A percentile compares a stretch with the other conserved stretches of the same genome.
Conservation (phyloP, 2,329 filamentous ascomycete species). For the Dactylellina drechsleri region DNA sequence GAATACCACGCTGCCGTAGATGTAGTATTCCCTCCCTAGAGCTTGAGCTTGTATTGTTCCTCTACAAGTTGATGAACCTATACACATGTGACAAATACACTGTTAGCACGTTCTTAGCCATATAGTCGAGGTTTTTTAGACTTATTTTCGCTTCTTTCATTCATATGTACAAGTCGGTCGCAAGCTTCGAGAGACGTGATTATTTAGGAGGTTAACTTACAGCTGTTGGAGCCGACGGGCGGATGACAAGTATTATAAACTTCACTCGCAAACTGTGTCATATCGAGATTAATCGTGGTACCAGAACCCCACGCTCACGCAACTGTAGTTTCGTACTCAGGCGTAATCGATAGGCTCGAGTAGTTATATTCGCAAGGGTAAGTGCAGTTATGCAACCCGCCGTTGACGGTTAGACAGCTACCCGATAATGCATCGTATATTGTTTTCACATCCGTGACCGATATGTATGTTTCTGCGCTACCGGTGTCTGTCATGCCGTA, state of each 20-base stretch:
- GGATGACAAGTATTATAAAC: conserved; percentile 40
- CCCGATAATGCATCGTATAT: conserved; percentile 45
- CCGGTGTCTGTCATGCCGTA: conserved; percentile 19
- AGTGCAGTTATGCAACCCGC: conserved; percentile 42
- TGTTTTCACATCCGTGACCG: conserved; percentile 31
- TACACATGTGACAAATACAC: background rate
- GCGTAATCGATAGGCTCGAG: conserved; percentile 25
- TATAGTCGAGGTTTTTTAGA: too few relatives aligned
- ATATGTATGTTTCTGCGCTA: conserved; percentile 37
- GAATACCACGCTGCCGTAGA: conserved; percentile 40
- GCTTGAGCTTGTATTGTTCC: conserved; percentile 40
- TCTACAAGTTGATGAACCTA: conserved; percentile 44
- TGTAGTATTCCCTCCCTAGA: conserved; percentile 23
- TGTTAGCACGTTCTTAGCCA: too few relatives aligned
- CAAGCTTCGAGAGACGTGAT: too few relatives aligned
- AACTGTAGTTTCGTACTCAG: conserved; percentile 32
- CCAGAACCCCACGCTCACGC: conserved; percentile 28
- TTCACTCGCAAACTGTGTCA: conserved; percentile 35
- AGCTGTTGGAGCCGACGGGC: conserved; percentile 4
- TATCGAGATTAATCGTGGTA: conserved; percentile 31
- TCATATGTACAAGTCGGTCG: too few relatives aligned
- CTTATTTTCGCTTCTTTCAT: too few relatives aligned
- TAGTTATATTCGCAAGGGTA: conserved; percentile 43
- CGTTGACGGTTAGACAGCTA: conserved; percentile 42
- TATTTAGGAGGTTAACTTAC: background rate